phyloP scores from a whole-genome alignment of 768 basidiomycete species.

The Lentinus brumalis region DNA sequence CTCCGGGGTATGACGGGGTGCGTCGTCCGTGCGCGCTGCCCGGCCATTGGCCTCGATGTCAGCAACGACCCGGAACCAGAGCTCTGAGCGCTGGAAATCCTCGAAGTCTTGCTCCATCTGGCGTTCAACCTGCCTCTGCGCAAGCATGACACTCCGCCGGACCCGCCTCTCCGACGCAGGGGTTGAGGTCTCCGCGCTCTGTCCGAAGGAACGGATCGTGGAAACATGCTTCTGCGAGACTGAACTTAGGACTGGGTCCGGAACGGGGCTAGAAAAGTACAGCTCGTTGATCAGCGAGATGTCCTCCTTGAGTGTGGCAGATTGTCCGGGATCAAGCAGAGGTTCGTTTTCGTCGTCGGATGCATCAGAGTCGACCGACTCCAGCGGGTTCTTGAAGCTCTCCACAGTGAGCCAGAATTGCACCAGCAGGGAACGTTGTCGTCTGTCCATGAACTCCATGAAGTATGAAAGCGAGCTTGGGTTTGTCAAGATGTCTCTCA shows the following conservation, averaged over 20 bases:
- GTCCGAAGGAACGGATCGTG: conserved; percentile 67
- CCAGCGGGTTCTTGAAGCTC: conserved; percentile 96
- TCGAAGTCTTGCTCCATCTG: conserved; percentile 92
- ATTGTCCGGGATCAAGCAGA: conserved; percentile 56
- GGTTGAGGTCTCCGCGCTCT: conserved; percentile 47
- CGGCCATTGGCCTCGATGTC: conserved; percentile 51
- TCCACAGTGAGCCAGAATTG: conserved; percentile 99
- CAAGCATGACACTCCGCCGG: conserved; percentile 76
- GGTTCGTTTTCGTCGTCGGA: conserved; percentile 64
- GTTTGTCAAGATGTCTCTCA: conserved; percentile 83
- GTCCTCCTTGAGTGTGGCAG: conserved; percentile 77
- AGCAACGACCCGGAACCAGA: conserved; percentile 88
- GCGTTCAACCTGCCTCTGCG: conserved; percentile 83
- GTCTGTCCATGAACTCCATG: conserved; percentile 98
- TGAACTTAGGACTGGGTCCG: conserved; percentile 58
- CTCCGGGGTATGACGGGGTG: conserved; percentile 5
- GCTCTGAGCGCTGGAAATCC: conserved; percentile 82
- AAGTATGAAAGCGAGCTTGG: conserved; percentile 92
- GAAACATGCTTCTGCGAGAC: conserved; percentile 74
- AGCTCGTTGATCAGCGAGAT: conserved; percentile 86
- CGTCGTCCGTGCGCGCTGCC: conserved; percentile 6
- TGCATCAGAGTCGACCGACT: conserved; percentile 64
- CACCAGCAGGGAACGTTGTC: conserved; percentile 78
- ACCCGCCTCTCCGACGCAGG: conserved; percentile 53
- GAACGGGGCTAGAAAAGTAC: conserved; percentile 70